phyloP scores from a whole-genome alignment of 2,329 filamentous ascomycete species.

The Pezizomycotina sp. region DNA sequence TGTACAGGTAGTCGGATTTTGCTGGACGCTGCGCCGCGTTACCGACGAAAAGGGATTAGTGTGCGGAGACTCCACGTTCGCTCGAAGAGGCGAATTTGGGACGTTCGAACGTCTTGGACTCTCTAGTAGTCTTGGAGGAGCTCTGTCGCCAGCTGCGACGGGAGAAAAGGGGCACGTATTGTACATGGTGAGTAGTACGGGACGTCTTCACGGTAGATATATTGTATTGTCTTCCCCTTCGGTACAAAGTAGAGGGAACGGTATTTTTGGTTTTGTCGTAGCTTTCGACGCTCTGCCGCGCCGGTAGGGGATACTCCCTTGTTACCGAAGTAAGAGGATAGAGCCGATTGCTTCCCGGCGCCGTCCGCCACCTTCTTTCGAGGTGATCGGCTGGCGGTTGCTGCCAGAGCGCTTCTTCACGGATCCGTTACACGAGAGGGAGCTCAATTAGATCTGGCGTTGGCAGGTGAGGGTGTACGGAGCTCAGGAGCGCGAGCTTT shows the following conservation, averaged over 20 bases:
- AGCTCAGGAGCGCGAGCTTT: conserved; percentile 73
- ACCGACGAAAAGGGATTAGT: conserved; percentile 48
- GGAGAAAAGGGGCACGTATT: conserved; percentile 81
- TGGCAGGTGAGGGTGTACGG: conserved; percentile 49
- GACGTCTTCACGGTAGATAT: conserved; percentile 73
- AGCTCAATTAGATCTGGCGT: conserved; percentile 60
- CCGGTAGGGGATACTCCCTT: conserved; percentile 20
- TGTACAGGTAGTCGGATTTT: conserved; percentile 69
- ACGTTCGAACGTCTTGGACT: conserved; percentile 42
- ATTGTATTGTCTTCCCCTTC: conserved; percentile 66
- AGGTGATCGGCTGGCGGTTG: conserved; percentile 9
- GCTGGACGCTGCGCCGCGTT: conserved; percentile 6
- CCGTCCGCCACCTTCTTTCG: conserved; percentile 2
- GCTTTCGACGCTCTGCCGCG: conserved; percentile 26
- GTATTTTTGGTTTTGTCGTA: conserved; percentile 28
- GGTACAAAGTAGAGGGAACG: conserved; percentile 37
- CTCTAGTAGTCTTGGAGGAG: conserved; percentile 59
- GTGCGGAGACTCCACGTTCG: conserved; percentile 73
- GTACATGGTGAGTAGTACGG: conserved; percentile 66
- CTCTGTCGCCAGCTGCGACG: conserved; percentile 50
- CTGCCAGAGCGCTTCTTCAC: conserved; percentile 41
- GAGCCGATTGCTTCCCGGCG: conserved; percentile 21
- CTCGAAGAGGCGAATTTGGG: conserved; percentile 71
- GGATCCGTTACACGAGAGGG: conserved; percentile 61
- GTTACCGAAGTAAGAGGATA: conserved; percentile 17